Conservation (phyloP, 179 eudicot genomes). For the Camellia oleifera region DNA sequence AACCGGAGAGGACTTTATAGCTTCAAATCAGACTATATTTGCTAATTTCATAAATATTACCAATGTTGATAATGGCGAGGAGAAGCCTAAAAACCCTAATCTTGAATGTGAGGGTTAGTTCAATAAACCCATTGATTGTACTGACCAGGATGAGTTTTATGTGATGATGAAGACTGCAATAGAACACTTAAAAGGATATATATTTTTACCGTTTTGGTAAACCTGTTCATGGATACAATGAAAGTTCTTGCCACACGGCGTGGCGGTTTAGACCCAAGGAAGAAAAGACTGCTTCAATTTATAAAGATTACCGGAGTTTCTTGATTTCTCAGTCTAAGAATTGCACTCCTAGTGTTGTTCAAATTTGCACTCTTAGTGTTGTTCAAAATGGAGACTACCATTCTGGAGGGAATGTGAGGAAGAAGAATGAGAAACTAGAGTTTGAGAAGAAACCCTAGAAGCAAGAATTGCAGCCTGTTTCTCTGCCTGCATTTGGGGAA, state of each 20-base stretch:
- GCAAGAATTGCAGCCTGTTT: slow-evolving; percentile 22
- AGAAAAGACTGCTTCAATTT: slow-evolving; percentile 63
- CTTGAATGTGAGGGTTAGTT: slow-evolving; percentile 51
- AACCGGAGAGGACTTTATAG: slow-evolving; percentile 92
- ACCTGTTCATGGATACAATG: slow-evolving; percentile 66
- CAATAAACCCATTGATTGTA: slow-evolving; percentile 81
- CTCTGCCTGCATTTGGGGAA: slow-evolving; percentile 76
- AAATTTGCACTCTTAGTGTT: slow-evolving; percentile 65
- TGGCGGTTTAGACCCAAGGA: slow-evolving; percentile 97
- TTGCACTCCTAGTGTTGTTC: slow-evolving; percentile 60
- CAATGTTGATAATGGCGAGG: slow-evolving; percentile 24
- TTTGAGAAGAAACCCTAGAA: slow-evolving; percentile 53
- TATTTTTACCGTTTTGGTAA: slow-evolving; percentile 90
- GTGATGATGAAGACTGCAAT: slow-evolving; percentile 92
- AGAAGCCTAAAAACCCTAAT: neutral
- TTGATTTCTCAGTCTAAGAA: slow-evolving; percentile 50
- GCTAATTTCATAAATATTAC: slow-evolving; percentile 49
- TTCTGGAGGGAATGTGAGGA: slow-evolving; percentile 80
- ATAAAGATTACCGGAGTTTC: slow-evolving; percentile 81
- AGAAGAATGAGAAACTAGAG: slow-evolving; percentile 55
- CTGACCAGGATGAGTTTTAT: slow-evolving; percentile 80
- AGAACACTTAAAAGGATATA: slow-evolving; percentile 71
- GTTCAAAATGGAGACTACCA: slow-evolving; percentile 73
- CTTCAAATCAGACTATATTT: slow-evolving; percentile 62
- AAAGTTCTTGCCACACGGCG: slow-evolving; percentile 84